Evolutionary conservation across 2,329 filamentous ascomycete species (phyloP), one percentile per base, ranked within the genome.

Genomic region (Exserohilum rostratum): DNA sequence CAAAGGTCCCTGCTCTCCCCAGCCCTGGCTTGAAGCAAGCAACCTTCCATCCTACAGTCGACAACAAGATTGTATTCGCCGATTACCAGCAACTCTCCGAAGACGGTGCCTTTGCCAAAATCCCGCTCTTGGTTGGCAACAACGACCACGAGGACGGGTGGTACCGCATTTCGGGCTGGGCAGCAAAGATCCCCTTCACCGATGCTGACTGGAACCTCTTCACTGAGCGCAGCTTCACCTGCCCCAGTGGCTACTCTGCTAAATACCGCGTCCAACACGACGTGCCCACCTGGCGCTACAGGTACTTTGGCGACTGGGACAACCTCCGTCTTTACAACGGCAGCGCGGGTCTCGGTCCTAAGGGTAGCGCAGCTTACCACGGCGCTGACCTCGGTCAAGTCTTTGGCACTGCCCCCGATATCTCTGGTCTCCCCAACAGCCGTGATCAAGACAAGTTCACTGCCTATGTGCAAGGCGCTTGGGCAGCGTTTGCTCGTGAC

Each of bases 361-460:
- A 48, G 39, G 72, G 73, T 46, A 68, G 71, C 47, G 72, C 67
- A 3, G 70, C 74, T 11, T 77, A 76, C 46, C 76, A 77, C 40
- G 70, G 66, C 6, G 64, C 67, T 17, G 76, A 77, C 40, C 59
- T 76, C 11, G 65, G 65, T 27, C 64, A 73, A 53, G 55, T 76
- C 7, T 75, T 76, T 45, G 73, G 73, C n/a, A 68, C 68, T 51
- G 51, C 68, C 46, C 44, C 50, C 33, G 55, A 71, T 37, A 60
- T 72, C 22, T 61, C 66, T 42, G 58, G 69, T 18, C 39, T 68
- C 12, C 18, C 55, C 9, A 59, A 65, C n/a, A 61, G 62, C 11
- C 34, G 52, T 10, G 58, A 63, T 6, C 67, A 77, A 3, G 67
- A 68, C 31, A 61, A 62, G 37, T 72, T 74, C 33, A 72, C 75